phyloP scores from a whole-genome alignment of 768 basidiomycete genomes.

The Dendrothele bispora region DNA sequence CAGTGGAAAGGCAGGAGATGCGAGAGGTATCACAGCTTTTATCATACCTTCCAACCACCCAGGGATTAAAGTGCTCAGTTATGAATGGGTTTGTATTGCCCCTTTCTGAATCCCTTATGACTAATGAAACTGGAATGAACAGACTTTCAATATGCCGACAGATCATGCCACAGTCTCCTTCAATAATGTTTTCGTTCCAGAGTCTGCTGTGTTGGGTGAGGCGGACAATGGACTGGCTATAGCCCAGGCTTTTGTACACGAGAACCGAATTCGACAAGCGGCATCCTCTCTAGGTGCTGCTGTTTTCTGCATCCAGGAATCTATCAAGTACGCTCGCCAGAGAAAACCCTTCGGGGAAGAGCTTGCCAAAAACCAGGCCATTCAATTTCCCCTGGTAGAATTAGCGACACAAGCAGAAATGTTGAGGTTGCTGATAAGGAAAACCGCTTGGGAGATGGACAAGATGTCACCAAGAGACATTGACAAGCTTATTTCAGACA shows the following conservation, averaged over 20 bases:
- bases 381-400: constrained; percentile 13
- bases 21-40: constrained; percentile 12
- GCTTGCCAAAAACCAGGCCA: constrained; percentile 11
- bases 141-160: constrained; percentile 13
- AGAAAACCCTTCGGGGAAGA: constrained; percentile 10
- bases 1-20: constrained; percentile 8
- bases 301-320: constrained; percentile 10
- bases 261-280: constrained; percentile 14
- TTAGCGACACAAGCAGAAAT: constrained; percentile 12
- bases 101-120: too few relatives aligned
- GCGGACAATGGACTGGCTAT: constrained; percentile 10
- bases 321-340: constrained; percentile 9
- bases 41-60: constrained; percentile 7
- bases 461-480: constrained; percentile 8
- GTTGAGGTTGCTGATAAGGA: constrained; percentile 10
- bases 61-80: constrained; percentile 12
- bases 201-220: constrained; percentile 10
- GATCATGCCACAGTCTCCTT: constrained; percentile 12
- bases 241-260: constrained; percentile 12
- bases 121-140: too few relatives aligned
- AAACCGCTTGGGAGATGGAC: constrained; percentile 12
- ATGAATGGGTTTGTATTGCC: constrained; percentile 7
- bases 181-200: constrained; percentile 9
- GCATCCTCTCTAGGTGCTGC: constrained; percentile 12
- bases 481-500: constrained; percentile 9